phyloP scores from a whole-genome alignment of 257 asterid species.

The Cordia subcordata region DNA sequence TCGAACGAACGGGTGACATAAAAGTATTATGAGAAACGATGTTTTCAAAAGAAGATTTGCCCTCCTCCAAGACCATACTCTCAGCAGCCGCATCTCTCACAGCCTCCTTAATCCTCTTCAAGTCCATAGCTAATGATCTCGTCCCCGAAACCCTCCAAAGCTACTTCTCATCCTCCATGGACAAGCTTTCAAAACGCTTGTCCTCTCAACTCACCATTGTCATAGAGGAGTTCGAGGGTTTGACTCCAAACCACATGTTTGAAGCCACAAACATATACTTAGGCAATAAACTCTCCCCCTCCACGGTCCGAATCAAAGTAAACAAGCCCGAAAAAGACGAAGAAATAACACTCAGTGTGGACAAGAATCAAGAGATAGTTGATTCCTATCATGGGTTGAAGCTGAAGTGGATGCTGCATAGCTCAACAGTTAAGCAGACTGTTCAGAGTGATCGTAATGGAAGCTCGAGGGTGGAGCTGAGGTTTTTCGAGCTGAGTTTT shows the following conservation, averaged over 20 bases:
- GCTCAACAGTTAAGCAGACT: conserved; percentile 23
- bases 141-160: conserved; percentile 35
- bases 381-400: conserved; percentile 31
- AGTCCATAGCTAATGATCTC: conserved; percentile 46
- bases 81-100: conserved; percentile 50
- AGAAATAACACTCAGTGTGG: conserved; percentile 44
- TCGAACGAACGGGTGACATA: too few species aligned
- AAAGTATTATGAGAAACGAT: too few species aligned
- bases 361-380: conserved; percentile 45
- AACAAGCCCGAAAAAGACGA: conserved; percentile 52
- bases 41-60: conserved; percentile 29
- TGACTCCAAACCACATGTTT: conserved; percentile 59
- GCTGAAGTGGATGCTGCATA: conserved; percentile 50
- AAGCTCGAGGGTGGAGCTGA: conserved; percentile 26
- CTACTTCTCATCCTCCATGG: conserved; percentile 41
- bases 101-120: conserved; percentile 44
- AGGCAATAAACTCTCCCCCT: conserved; percentile 44
- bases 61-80: conserved; percentile 37
- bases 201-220: conserved; percentile 55
- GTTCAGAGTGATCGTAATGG: conserved; percentile 14
- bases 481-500: conserved; percentile 54
- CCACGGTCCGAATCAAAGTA: conserved; percentile 51
- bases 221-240: conserved; percentile 62
- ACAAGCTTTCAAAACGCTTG: conserved; percentile 31
- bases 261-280: conserved; percentile 48